A percentile compares a stretch with the other conserved stretches of the same genome.
Conservation (phyloP, 805 yeast genomes). For the Candida quercuum region DNA sequence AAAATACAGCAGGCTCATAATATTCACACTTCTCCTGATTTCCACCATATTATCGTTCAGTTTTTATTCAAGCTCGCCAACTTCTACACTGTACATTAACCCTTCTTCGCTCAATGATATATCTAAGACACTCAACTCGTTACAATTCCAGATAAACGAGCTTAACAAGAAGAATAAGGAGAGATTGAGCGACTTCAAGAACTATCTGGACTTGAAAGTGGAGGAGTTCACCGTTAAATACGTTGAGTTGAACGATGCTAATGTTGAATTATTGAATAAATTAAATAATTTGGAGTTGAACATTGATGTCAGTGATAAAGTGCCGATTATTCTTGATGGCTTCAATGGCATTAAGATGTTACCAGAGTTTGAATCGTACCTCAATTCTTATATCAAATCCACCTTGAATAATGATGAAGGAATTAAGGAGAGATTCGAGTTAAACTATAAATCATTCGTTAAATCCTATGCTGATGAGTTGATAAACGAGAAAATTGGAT, state of each 20-base stretch:
- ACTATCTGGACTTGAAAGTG: conserved; percentile 15
- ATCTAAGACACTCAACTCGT: conserved; percentile 14
- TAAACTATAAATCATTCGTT: conserved; percentile 12
- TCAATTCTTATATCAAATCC: conserved; percentile 9
- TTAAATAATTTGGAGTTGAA: too few relatives aligned
- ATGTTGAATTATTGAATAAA: too few relatives aligned
- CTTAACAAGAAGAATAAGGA: conserved; percentile 14
- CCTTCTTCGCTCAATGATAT: conserved; percentile 15
- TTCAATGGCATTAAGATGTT: conserved; percentile 14
- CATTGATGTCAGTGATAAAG: conserved; percentile 2
- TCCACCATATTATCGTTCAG: too few relatives aligned
- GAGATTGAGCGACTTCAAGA: conserved; percentile 14
- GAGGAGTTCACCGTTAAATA: conserved; percentile 11
- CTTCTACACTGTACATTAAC: conserved; percentile 1
- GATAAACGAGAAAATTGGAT: conserved; percentile 13
- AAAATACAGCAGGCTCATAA: neutral
- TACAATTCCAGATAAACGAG: conserved; percentile 23
- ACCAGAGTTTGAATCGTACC: conserved; percentile 19
- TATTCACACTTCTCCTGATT: too few relatives aligned
- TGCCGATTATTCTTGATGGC: conserved; percentile 17
- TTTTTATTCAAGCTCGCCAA: conserved; percentile 3
- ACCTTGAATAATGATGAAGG: conserved; percentile 2
- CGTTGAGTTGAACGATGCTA: conserved; percentile 7
- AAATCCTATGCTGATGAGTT: conserved; percentile 15
- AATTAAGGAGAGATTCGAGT: conserved; percentile 4